These are phyloP conservation scores for Colletotrichum tofieldiae DNA, from an alignment of 2,329 filamentous ascomycete species.

Conservation along the genomic window DNA sequence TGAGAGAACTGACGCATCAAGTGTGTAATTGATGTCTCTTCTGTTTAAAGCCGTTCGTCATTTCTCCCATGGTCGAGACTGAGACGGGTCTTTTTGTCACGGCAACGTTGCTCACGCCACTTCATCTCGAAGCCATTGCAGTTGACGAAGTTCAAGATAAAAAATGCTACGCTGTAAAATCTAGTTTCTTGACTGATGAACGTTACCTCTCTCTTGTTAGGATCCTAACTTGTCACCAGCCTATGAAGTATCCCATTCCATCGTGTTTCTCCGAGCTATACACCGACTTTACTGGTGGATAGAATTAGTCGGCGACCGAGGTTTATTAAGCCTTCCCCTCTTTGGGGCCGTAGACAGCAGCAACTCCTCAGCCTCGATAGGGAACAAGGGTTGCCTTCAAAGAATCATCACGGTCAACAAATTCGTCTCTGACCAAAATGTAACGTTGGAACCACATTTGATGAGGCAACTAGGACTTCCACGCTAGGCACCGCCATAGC, in stretches of 20 bases:
- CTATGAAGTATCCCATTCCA: not conserved
- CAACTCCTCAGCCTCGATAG: not conserved
- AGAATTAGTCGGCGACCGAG: not conserved
- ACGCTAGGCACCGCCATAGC: not conserved
- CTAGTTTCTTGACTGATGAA: not conserved
- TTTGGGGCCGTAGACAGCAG: not conserved
- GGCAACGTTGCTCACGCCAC: not conserved
- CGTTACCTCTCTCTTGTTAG: not conserved
- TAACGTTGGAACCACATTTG: not conserved
- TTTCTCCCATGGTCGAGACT: not conserved
- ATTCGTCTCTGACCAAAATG: not conserved
- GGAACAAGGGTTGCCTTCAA: not conserved
- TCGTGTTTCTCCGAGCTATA: not conserved
- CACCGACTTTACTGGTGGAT: not conserved
- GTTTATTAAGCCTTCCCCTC: not conserved
- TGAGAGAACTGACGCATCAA: not conserved
- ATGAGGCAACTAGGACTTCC: not conserved
- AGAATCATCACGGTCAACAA: not conserved
- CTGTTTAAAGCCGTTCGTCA: not conserved
- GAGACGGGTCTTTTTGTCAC: not conserved
- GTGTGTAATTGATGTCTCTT: not conserved
- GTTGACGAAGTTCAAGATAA: not conserved
- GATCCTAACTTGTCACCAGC: no score
- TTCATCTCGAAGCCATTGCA: not conserved
- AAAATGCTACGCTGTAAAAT: not conserved